phyloP scores from a whole-genome alignment of 2,329 filamentous ascomycete genomes.

The Epicoccum nigrum region DNA sequence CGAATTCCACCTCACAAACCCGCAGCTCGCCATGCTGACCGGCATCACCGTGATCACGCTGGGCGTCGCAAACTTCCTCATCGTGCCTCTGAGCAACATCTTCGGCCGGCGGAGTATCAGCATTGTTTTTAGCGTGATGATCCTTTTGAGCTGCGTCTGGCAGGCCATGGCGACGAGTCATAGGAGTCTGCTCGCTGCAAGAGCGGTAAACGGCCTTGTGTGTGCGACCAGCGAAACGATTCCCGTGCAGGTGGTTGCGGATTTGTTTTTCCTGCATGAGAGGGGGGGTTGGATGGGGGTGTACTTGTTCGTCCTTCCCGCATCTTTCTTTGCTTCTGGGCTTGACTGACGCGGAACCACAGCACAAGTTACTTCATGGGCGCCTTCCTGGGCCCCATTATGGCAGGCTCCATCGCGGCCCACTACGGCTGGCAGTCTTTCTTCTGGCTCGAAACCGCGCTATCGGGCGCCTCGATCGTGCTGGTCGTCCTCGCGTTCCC shows the following conservation, averaged over 20 bases:
- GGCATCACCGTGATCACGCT: conserved; percentile 54
- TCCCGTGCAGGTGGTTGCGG: conserved; percentile 52
- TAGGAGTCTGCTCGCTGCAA: conserved; percentile 51
- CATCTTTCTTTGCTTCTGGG: too few relatives aligned
- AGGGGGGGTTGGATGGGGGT: conserved; percentile 50
- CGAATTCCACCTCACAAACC: conserved; percentile 51
- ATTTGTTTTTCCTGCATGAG: conserved; percentile 55
- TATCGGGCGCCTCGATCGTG: conserved; percentile 49
- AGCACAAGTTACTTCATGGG: conserved; percentile 52
- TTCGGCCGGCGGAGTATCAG: conserved; percentile 51
- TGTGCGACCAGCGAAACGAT: conserved; percentile 54
- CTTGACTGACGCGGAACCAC: not conserved
- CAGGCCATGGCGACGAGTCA: conserved; percentile 52
- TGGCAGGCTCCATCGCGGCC: conserved; percentile 51
- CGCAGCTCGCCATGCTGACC: conserved; percentile 50
- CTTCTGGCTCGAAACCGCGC: conserved; percentile 54
- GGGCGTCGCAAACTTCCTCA: conserved; percentile 54
- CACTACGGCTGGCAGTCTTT: conserved; percentile 54
- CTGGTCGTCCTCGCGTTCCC: conserved; percentile 51
- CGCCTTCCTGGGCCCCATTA: conserved; percentile 53
- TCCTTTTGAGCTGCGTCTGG: conserved; percentile 53
- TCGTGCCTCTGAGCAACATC: conserved; percentile 53
- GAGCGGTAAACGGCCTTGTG: conserved; percentile 52
- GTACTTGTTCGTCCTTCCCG: conserved; percentile 49
- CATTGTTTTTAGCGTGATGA: conserved; percentile 49